A percentile compares a stretch with the other conserved stretches of the same genome.
phyloP scores from a whole-genome alignment of 2,329 filamentous ascomycete genomes.

The Magnaporthiopsis rhizophila region DNA sequence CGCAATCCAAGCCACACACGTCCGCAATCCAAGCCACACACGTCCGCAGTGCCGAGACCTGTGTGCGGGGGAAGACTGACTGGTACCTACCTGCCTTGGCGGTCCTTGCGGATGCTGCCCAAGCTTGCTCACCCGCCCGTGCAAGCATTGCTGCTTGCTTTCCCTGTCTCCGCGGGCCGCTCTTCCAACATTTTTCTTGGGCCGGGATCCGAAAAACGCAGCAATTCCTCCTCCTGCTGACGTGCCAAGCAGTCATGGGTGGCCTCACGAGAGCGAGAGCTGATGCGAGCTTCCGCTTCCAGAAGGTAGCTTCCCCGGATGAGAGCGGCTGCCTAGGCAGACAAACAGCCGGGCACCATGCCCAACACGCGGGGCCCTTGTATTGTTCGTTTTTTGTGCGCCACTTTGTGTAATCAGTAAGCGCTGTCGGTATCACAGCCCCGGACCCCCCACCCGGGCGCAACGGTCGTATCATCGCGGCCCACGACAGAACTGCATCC shows the following conservation, averaged over 20 bases:
- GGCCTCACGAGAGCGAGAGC: neutral
- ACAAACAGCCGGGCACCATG: neutral
- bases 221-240: neutral
- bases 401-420: neutral
- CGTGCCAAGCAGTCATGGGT: neutral
- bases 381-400: neutral
- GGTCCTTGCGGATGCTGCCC: neutral
- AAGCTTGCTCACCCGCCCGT: no score
- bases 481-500: neutral
- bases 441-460: neutral
- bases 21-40: no score
- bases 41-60: no score
- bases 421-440: neutral
- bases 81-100: neutral
- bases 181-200: neutral
- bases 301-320: neutral
- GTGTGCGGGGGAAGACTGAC: neutral
- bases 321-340: neutral
- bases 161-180: neutral
- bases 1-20: neutral
- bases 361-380: neutral
- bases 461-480: neutral
- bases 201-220: neutral
- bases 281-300: constrained; percentile 1
- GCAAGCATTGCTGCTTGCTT: neutral